A percentile compares a stretch with the other conserved stretches of the same genome.
These are phyloP conservation scores for Daldinia bambusicola DNA, from an alignment of 495 filamentous ascomycete species.

Conservation along the genomic window DNA sequence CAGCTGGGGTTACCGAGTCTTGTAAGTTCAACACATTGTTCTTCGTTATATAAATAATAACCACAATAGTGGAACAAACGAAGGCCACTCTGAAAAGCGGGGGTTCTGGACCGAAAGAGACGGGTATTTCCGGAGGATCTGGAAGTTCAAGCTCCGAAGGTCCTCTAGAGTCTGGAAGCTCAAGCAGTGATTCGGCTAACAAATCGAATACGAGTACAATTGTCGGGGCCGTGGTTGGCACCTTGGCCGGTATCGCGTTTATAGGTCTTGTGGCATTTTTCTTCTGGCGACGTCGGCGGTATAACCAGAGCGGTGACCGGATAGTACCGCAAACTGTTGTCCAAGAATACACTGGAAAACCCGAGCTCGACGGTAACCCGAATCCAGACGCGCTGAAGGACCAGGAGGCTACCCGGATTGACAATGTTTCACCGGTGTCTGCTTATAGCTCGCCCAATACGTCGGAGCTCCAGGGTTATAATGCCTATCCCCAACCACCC, in stretches of 20 bases:
- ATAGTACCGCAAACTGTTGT: not conserved
- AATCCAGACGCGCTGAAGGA: conserved; percentile 46
- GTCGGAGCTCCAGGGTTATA: conserved; percentile 51
- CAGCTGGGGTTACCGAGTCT: conserved; percentile 53
- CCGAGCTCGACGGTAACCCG: conserved; percentile 52
- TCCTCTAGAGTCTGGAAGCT: conserved; percentile 16
- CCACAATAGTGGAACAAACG: conserved; percentile 28
- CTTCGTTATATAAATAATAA: conserved; percentile 16
- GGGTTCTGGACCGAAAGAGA: conserved; percentile 32
- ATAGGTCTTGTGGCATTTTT: conserved; percentile 52
- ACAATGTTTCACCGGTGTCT: conserved; percentile 55
- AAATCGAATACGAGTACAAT: conserved; percentile 49
- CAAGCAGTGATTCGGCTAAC: conserved; percentile 13
- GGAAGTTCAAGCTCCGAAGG: conserved; percentile 7
- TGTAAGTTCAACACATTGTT: conserved; percentile 38
- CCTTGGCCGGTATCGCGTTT: conserved; percentile 50
- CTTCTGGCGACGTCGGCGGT: conserved; percentile 40
- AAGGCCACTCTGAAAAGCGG: conserved; percentile 37
- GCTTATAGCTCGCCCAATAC: conserved; percentile 37
- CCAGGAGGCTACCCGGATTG: conserved; percentile 29
- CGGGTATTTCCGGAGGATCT: conserved; percentile 17
- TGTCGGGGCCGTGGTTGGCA: conserved; percentile 50
- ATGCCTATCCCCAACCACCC: conserved; percentile 23
- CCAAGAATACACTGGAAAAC: conserved; percentile 41
- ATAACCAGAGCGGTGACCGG: conserved; percentile 2